Base-by-base conservation (phyloP, 768 basidiomycete genomes). In the Daedaleopsis nitida region DNA sequence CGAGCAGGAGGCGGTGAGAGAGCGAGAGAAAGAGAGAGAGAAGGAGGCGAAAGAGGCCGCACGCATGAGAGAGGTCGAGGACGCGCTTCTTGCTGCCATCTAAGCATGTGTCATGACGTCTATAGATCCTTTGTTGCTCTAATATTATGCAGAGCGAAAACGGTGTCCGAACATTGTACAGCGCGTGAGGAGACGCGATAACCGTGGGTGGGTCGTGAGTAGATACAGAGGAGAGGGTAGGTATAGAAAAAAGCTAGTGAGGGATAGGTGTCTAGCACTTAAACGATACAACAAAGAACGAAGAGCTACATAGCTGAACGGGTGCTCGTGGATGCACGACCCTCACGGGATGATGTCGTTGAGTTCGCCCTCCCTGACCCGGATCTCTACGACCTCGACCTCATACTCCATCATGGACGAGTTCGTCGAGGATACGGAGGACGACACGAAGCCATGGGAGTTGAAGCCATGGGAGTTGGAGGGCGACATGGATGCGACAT, bases 351-450 rank as follows among this genome's bases (percentile, higher is more conserved):
- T 89, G 71, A 93, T 88, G 60, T 85, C 83, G 72, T 86, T 83
- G 52, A 92, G 76, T 67, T 94, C 92, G 53, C 84, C 88, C 68
- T 91, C 91, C 64, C 83, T 80, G 61, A 94, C 89, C 60, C 91
- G 82, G 72, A 94, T 94, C 77, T 92, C 90, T 66, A 91, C 92
- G 39, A 93, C 91, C 73, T 94, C 91, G 61, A 93, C 86, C 70
- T 92, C 90, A 65, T 90, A 92, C 67, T 91, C 89, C 63, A 82
- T 84, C 64, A 89, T 74, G 56, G 83, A 83, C 48, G 86, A 83
- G 72, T 84, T 84, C 51, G 82, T 83, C 53, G 89, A 87, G 13
- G 88, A 86, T 42, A 83, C 82, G 45, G 88, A 88, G 53, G 85
- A 84, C 58, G 86, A 86, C 68, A 86, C 77, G 73, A 87, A 87